Evolutionary conservation across 257 asterid species (phyloP).

Genomic region (Striga asiatica): DNA sequence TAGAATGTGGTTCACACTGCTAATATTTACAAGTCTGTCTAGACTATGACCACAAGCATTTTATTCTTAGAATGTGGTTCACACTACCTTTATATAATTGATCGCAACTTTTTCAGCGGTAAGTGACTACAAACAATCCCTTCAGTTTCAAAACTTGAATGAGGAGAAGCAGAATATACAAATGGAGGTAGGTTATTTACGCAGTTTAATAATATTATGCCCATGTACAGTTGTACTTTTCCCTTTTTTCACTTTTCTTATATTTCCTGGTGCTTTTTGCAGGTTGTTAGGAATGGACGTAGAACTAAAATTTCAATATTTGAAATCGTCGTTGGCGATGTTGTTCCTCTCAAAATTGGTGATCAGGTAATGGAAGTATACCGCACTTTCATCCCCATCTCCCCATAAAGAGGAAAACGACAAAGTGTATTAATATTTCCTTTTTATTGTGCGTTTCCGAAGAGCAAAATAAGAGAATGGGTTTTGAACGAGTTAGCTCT

Average conservation of each 20-base stretch:
- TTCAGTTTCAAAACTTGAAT: conserved; percentile 85
- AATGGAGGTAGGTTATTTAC: conserved; percentile 59
- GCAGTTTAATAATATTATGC: conserved; percentile 7
- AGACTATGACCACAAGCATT: not conserved
- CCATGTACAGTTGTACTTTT: not conserved
- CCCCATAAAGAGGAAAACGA: not conserved
- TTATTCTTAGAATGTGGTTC: not conserved
- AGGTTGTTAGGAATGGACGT: conserved; percentile 86
- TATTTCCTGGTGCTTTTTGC: conserved; percentile 19
- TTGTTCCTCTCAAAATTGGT: conserved; percentile 90
- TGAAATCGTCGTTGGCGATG: conserved; percentile 87
- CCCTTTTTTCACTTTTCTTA: not conserved
- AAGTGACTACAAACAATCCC: conserved; percentile 93
- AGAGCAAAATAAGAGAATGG: not conserved
- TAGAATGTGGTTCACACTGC: not conserved
- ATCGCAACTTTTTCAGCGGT: conserved; percentile 44
- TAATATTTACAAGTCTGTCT: not conserved
- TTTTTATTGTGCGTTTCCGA: not conserved
- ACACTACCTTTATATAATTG: not conserved
- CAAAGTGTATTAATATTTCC: not conserved
- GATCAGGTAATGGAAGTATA: conserved; percentile 57
- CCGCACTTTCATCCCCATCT: not conserved
- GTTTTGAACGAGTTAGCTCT: conserved; percentile 5
- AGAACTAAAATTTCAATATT: conserved; percentile 72
- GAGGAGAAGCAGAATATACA: conserved; percentile 97